Conservation (phyloP, 805 yeast species). For the Zygosaccharomyces bailii region DNA sequence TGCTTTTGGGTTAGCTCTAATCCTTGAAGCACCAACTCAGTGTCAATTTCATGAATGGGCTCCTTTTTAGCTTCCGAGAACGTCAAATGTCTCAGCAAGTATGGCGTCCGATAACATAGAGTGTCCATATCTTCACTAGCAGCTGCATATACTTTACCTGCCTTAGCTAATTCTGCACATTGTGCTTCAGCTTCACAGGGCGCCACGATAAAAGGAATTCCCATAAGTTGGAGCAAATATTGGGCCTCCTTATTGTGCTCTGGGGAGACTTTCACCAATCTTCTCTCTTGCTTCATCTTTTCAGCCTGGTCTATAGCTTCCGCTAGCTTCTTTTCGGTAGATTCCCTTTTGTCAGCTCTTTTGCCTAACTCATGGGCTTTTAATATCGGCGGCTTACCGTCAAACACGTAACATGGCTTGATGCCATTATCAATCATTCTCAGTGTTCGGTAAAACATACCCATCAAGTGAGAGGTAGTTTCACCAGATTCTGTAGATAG, state of each 20-base stretch:
- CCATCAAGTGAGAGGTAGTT: conserved; percentile 91
- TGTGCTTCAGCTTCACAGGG: conserved; percentile 99
- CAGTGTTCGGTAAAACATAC: conserved; percentile 91
- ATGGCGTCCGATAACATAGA: conserved; percentile 84
- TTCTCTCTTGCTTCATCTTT: conserved; percentile 68
- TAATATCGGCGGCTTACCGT: conserved; percentile 94
- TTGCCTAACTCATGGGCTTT: conserved; percentile 92
- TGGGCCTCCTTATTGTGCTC: conserved; percentile 96
- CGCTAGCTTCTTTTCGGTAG: conserved; percentile 72
- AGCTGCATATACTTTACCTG: conserved; percentile 92
- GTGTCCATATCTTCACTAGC: conserved; percentile 99
- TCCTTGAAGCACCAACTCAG: conserved; percentile 66
- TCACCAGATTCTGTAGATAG: conserved; percentile 85
- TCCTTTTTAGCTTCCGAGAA: conserved; percentile 91
- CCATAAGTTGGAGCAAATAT: conserved; percentile 77
- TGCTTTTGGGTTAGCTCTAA: conserved; percentile 68
- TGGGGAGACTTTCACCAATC: conserved; percentile 83
- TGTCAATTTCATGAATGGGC: conserved; percentile 82
- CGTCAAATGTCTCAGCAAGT: conserved; percentile 80
- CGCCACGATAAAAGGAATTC: conserved; percentile 88
- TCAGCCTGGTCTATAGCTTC: conserved; percentile 72
- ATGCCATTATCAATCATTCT: conserved; percentile 88
- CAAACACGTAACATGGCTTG: conserved; percentile 95
- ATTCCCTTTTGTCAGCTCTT: conserved; percentile 74
- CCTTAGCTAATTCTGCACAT: conserved; percentile 87